Base-by-base conservation (phyloP, 805 yeast species). In the Vanderwaltozyma verrucispora region DNA sequence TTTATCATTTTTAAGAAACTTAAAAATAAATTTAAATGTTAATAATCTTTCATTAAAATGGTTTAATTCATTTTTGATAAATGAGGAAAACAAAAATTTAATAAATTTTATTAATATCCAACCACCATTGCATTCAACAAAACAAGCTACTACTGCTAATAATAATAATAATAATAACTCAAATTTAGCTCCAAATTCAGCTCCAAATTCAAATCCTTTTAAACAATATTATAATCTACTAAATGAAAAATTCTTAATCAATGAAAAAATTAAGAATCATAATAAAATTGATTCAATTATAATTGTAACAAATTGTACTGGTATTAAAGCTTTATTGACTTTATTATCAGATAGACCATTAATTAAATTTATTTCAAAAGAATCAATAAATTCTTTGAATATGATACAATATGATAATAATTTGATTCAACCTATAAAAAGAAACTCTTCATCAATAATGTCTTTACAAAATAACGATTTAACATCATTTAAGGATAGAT, bases 401-500 rank as follows among this genome's bases (percentile, higher is more conserved):
- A 50, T 46, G n/a, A 45, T 40, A 30, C 36, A 37, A 37, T 46
- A 47, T 32, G 36, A 28, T 12, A 44, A 46, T 33, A 42, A 38
- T 14, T 15, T 11, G 4, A 24, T 8, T 15, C 19, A 15, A 9
- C 17, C 20, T 19, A 35, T 56, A 28, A 51, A 47, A 29, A 45
- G 60, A 36, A 54, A 56, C 15, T 54, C 62, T 1, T 55, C 60
- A 1, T 53, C 61, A 4, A 30, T 57, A 25, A 34, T 59, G 25
- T 51, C 46, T 27, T 51, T 57, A 29, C 62, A 59, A 32, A 48
- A 53, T 36, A 43, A 47, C 11, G 30, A 53, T 15, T 31, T 59
- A 14, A 56, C 62, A 3, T 59, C 63, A 9, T 56, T 57, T 42
- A 57, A 59, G 35, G 63, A 56, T 32, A 56, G 51, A 36, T 43